Conservation (phyloP, 805 yeast species). For the Lipomyces spencermartinsiae region DNA sequence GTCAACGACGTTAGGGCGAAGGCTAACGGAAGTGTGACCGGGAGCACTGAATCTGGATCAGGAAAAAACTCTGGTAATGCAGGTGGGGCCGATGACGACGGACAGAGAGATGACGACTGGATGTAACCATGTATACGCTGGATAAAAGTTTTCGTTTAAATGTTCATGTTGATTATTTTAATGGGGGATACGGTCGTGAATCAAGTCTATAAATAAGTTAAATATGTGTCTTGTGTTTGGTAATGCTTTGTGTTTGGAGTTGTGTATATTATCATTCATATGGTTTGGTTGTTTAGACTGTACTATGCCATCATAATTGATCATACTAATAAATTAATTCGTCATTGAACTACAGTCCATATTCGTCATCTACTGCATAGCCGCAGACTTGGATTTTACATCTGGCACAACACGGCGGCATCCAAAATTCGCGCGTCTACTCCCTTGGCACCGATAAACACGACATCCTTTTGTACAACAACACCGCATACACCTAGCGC, state of each 20-base stretch:
- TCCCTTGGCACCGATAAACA: slow-evolving; percentile 29
- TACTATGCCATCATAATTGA: background rate
- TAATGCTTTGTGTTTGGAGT: background rate
- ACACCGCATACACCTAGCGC: slow-evolving; percentile 25
- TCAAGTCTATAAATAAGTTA: background rate
- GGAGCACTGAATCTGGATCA: background rate
- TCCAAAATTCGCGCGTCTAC: slow-evolving; percentile 31
- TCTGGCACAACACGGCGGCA: slow-evolving; percentile 18
- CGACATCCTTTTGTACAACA: slow-evolving; percentile 16
- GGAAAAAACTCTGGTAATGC: background rate
- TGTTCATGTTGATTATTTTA: background rate
- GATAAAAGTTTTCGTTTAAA: background rate
- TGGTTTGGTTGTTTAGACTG: background rate
- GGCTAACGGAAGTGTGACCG: background rate
- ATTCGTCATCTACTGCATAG: background rate
- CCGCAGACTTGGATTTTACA: background rate
- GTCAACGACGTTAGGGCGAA: background rate
- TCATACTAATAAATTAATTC: background rate
- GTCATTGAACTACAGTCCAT: no score
- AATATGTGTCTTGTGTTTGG: background rate
- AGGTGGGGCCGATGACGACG: background rate
- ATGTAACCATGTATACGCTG: background rate
- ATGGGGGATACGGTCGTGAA: background rate
- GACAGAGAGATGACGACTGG: slow-evolving; percentile 1
- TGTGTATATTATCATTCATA: background rate